Evolutionary conservation across 441 rosid species (phyloP), one percentile per base, ranked within the genome.

Genomic region (Erysimum cheiri): DNA sequence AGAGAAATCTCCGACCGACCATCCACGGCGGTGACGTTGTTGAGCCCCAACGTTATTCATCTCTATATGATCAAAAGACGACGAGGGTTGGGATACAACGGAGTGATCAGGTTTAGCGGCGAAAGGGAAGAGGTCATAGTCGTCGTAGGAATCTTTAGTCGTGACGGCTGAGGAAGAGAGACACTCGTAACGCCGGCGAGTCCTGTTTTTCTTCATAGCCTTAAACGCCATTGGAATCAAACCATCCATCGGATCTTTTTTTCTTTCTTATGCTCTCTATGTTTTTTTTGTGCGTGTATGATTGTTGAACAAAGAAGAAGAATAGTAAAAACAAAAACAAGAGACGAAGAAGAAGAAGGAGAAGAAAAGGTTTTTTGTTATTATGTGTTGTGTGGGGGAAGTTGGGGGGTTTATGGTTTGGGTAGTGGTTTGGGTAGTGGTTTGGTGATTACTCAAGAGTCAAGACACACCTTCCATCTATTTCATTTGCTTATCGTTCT

Each of bases 211-310:
- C 89, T 64, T 87, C 55, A 92, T 79, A 29, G 90, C 91, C 66
- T 73, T 88, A 75, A 64, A 85, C 19, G 86, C 78, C 84, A 88
- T 32, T 4, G 96, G 95, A 53, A 92, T 75, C 24, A 92, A 72
- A 19, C 98, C 98, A 55, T 92, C 97, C 97, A 92, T 89, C n/a
- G 60, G 36, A 9, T 6, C 57, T 22, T 32, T 8, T 55, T 54
- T 1, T 9, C 5, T 19, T 33, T 17, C 2, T 7, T 33, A 22
- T 22, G 70, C 5, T 5, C 46, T 4, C 0, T 40, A 11, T 55
- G 6, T 43, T 15, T 2, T 55, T 35, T 24, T 55, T 39, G 28
- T 40, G 29, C 60, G 22, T 71, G 13, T 37, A 4, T 46, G 35
- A 22, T 53, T 13, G 19, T 52, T 39, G 69, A 26, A 55, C 10